Base-by-base conservation (phyloP, 257 asterid species). In the Nicotiana undulata region DNA sequence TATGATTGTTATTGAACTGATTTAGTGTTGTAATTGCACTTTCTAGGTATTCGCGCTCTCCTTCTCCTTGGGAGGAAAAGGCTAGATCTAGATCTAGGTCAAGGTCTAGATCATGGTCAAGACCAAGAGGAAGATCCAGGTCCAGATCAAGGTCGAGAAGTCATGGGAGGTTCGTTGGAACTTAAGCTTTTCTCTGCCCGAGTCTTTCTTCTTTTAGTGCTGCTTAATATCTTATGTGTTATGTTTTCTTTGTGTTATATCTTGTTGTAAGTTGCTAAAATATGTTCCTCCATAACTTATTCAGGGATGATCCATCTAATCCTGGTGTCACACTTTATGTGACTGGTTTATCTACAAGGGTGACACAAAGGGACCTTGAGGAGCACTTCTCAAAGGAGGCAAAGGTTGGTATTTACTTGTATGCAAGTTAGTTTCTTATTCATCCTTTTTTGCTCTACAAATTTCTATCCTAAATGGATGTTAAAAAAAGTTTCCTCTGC, bases 291-390 rank as follows among this genome's bases (percentile, higher is more conserved):
- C 76, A 32, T 5, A 2, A 37, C 22, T 56, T 64, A 37, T 79
- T 28, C 61, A 79, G 82, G 59, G 29, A 0, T 18, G 87, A n/a
- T 24, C 82, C 84, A 55, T 24, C 24, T 65, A 87, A 85, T 83
- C 87, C 90, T n/a, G 90, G 90, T 70, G 77, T 80, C 84, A 85
- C 85, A 51, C 88, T 87, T 64, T 87, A 87, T 37, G 90, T 87
- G 10, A 87, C 90, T 67, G 88, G 90, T 40, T 82, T 87, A 9
- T 87, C 90, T 55, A 75, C 90, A 11, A 85, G 90, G 84, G 90
- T 87, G 32, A 63, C 83, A 61, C 63, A 60, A 10, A 81, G 83
- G 61, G 88, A 87, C 49, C 85, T 87, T 63, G 86, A 87, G 84
- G 81, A 85, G 64, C 83, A 81, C 63, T 87, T 87, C 80, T 78